Percentiles rank a stretch among this genome's conserved stretches.
Conservation (phyloP, 176 grass and related monocot species). For the sorghum (Sorghum bicolor) region DNA sequence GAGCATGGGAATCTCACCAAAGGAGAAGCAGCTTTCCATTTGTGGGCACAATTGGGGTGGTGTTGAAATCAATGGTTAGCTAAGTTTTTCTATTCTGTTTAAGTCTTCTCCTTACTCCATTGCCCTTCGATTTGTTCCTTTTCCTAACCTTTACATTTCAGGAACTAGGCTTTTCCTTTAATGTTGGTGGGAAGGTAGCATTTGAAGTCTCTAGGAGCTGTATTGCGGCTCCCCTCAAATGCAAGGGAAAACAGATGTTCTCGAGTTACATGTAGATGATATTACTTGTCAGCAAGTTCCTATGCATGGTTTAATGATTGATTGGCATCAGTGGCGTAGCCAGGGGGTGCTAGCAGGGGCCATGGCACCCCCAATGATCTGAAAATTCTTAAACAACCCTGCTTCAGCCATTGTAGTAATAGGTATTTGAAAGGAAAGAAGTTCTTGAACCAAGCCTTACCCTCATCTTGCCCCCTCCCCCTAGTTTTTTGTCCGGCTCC, state of each 20-base stretch:
- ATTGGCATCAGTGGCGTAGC: too few species aligned
- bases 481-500: too few species aligned
- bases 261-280: constrained; percentile 97
- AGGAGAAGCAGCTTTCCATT: constrained; percentile 89
- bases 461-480: too few species aligned
- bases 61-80: constrained; percentile 74
- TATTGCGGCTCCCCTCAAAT: constrained; percentile 57
- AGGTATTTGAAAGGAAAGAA: too few species aligned
- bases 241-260: constrained; percentile 92
- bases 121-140: neutral
- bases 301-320: too few species aligned
- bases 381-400: too few species aligned
- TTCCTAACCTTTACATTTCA: constrained; percentile 35
- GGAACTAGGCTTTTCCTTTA: constrained; percentile 86
- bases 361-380: too few species aligned
- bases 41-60: constrained; percentile 76
- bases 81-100: neutral
- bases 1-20: constrained; percentile 51
- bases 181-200: constrained; percentile 71
- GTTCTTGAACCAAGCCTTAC: too few species aligned
- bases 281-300: constrained; percentile 36
- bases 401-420: too few species aligned
- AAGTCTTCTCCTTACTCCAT: neutral
- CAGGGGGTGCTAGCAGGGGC: too few species aligned
- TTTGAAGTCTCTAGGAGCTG: constrained; percentile 93